Evolutionary conservation across 306 rosid genomes (phyloP).

Genomic region (Vigna radiata): DNA sequence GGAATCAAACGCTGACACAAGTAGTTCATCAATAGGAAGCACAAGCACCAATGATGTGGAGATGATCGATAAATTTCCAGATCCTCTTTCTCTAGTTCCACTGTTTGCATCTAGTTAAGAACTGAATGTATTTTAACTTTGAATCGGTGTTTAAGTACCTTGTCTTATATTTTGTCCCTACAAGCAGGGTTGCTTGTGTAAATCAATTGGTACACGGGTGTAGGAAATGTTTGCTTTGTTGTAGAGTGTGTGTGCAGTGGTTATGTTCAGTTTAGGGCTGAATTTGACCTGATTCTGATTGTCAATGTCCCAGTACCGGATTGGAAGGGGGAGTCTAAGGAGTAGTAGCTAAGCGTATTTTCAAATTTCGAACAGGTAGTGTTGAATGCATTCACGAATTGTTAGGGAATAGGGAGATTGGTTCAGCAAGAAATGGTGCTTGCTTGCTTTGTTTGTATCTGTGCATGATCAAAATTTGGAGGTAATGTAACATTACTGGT

Average conservation of each 20-base stretch:
- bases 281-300: conserved; percentile 52
- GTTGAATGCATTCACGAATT: conserved; percentile 44
- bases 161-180: conserved; percentile 48
- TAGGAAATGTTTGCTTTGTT: conserved; percentile 57
- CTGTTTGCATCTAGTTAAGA: conserved; percentile 53
- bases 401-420: conserved; percentile 49
- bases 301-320: conserved; percentile 41
- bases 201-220: conserved; percentile 44
- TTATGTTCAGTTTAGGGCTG: conserved; percentile 88
- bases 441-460: conserved; percentile 41
- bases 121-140: conserved; percentile 19
- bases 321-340: conserved; percentile 43
- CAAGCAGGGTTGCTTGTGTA: conserved; percentile 66
- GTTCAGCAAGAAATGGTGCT: conserved; percentile 39
- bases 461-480: conserved; percentile 43
- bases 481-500: conserved; percentile 27
- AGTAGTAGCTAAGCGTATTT: conserved; percentile 32
- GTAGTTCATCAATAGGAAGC: conserved; percentile 56
- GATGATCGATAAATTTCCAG: conserved; percentile 55
- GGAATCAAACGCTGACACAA: conserved; percentile 47
- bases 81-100: conserved; percentile 46
- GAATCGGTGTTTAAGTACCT: conserved; percentile 42
- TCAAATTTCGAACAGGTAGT: conserved; percentile 36
- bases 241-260: conserved; percentile 49
- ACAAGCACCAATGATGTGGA: conserved; percentile 49